Conservation (phyloP, 1,284 basidiomycete species). For the Gastroboletus turbinatus region DNA sequence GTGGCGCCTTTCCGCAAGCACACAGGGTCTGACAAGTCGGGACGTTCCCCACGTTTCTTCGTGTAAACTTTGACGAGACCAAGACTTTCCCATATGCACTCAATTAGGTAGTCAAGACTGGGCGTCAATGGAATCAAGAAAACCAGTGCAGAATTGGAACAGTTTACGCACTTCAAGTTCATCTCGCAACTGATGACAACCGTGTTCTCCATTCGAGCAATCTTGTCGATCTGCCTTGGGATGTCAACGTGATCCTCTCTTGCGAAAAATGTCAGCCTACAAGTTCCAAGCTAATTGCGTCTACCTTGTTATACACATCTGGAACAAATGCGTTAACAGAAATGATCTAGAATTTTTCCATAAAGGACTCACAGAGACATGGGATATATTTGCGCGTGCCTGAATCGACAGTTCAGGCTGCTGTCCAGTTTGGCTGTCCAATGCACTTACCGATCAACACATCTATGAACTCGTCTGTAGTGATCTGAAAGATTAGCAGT, state of each 20-base stretch:
- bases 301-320: slow-evolving; percentile 96
- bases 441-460: slow-evolving; percentile 75
- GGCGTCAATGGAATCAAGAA: not conserved
- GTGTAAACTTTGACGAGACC: slow-evolving; percentile 92
- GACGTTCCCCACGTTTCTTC: slow-evolving; percentile 92
- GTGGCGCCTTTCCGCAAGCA: slow-evolving; percentile 91
- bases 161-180: slow-evolving; percentile 68
- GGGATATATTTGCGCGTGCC: slow-evolving; percentile 94
- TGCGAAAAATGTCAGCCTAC: slow-evolving; percentile 16
- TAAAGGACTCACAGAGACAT: slow-evolving; percentile 66
- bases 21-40: slow-evolving; percentile 91
- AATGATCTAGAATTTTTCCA: not conserved
- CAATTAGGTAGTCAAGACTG: slow-evolving; percentile 86
- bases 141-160: not conserved
- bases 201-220: slow-evolving; percentile 85
- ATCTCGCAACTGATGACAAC: slow-evolving; percentile 95
- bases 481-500: slow-evolving; percentile 57
- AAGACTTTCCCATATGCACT: slow-evolving; percentile 88
- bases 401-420: slow-evolving; percentile 28
- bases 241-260: not conserved
- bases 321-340: not conserved
- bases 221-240: slow-evolving; percentile 60
- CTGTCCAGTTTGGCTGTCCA: not conserved
- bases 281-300: slow-evolving; percentile 87
- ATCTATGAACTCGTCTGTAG: slow-evolving; percentile 96